These are phyloP conservation scores for Amanita rubescens DNA, from an alignment of 768 basidiomycete species.

Conservation along the genomic window DNA sequence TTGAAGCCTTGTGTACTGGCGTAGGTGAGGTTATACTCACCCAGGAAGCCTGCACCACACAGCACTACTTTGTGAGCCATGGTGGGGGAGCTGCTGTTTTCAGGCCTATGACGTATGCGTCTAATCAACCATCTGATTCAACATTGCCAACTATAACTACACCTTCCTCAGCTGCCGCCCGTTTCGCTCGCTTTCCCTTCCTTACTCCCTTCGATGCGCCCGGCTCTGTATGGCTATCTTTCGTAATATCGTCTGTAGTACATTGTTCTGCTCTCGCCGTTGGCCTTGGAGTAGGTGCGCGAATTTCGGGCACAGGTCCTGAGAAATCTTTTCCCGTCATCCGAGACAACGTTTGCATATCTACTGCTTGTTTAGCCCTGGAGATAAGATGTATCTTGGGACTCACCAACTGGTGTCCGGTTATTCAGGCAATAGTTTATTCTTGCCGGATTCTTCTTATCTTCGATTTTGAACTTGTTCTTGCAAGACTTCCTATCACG, in stretches of 20 bases:
- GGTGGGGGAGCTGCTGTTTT: neutral
- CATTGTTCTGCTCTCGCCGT: constrained; percentile 13
- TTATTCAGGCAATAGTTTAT: constrained; percentile 74
- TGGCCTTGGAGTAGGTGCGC: constrained; percentile 28
- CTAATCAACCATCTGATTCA: constrained; percentile 3
- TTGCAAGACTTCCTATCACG: constrained; percentile 87
- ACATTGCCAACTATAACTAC: constrained; percentile 28
- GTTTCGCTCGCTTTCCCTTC: constrained; percentile 20
- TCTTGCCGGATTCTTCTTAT: constrained; percentile 68
- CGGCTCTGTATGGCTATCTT: constrained; percentile 6
- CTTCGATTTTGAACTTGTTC: constrained; percentile 89
- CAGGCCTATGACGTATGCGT: neutral
- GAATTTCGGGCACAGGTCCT: constrained; percentile 69
- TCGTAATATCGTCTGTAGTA: constrained; percentile 11
- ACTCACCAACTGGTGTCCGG: constrained; percentile 67
- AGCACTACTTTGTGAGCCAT: constrained; percentile 33
- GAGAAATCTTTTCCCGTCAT: constrained; percentile 86
- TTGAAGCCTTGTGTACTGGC: neutral
- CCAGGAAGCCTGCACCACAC: constrained; percentile 57
- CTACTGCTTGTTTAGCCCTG: constrained; percentile 26
- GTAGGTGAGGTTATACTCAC: constrained; percentile 21
- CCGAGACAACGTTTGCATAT: constrained; percentile 64
- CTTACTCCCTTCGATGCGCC: constrained; percentile 16
- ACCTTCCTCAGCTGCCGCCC: constrained; percentile 20
- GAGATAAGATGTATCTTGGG: neutral